Percentiles rank a stretch among this genome's conserved stretches.
Conservation (phyloP, 108 stramenopile species). For the Aurantiochytrium sp. region DNA sequence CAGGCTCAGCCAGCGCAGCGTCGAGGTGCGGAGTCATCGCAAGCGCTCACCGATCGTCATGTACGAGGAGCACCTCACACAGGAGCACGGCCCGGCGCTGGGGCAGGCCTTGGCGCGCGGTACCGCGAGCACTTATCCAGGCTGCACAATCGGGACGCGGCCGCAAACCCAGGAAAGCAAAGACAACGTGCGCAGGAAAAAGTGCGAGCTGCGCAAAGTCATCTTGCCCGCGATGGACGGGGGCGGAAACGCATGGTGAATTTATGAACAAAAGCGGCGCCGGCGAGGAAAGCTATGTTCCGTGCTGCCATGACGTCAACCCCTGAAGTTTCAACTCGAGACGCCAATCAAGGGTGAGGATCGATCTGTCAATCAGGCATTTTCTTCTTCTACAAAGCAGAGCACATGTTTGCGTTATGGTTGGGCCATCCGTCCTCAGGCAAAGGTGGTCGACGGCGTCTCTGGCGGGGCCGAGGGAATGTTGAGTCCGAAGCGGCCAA, state of each 20-base stretch:
- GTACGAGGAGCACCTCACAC: background rate
- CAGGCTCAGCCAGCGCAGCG: background rate
- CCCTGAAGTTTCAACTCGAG: too few species aligned
- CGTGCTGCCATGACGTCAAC: too few species aligned
- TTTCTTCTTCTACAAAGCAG: too few species aligned
- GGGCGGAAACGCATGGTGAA: too few species aligned
- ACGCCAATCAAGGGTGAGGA: too few species aligned
- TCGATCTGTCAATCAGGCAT: too few species aligned
- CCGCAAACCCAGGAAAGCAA: background rate
- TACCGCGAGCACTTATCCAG: background rate
- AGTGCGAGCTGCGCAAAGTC: background rate
- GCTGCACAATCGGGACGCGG: background rate
- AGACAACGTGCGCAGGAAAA: background rate
- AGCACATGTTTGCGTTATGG: too few species aligned
- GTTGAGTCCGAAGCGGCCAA: slow-evolving; percentile 20
- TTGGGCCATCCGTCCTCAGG: too few species aligned
- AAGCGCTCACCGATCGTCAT: background rate
- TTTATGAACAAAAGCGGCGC: too few species aligned
- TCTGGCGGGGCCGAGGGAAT: background rate
- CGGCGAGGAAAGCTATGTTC: too few species aligned
- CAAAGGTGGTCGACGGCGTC: background rate
- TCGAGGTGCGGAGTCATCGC: background rate
- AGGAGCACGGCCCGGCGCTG: background rate
- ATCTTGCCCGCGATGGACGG: background rate
- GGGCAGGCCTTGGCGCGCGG: background rate